Evolutionary conservation across 768 basidiomycete species (phyloP).

Genomic region (Tephrocybe sp.): DNA sequence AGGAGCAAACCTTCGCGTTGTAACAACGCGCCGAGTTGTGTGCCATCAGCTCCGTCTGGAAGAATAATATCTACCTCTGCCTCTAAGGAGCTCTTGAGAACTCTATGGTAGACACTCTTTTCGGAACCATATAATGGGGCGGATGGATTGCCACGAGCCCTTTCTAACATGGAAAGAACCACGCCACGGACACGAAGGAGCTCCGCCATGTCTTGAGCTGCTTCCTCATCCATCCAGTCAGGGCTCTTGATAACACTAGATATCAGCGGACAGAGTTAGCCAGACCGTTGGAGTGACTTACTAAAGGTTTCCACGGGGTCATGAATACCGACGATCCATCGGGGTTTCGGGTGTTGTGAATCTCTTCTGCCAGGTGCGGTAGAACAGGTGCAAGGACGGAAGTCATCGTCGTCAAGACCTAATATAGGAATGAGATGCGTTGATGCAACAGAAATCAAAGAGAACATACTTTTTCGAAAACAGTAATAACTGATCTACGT

Average conservation of each 20-base stretch:
- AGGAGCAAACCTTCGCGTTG: conserved; percentile 45
- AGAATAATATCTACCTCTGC: conserved; percentile 69
- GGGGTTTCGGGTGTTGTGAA: conserved; percentile 49
- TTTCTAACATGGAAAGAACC: conserved; percentile 71
- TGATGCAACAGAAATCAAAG: conserved; percentile 8
- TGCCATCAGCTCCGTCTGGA: conserved; percentile 32
- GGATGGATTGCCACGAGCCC: conserved; percentile 76
- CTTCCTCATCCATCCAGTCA: conserved; percentile 62
- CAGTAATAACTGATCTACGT: conserved; percentile 67
- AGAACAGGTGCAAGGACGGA: conserved; percentile 80
- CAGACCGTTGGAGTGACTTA: conserved; percentile 31
- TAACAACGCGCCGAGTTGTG: conserved; percentile 31
- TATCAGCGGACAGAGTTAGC: neutral
- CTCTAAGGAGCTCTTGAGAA: conserved; percentile 75
- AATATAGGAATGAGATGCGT: neutral
- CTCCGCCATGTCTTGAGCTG: conserved; percentile 60
- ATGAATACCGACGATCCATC: conserved; percentile 64
- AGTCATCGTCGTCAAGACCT: conserved; percentile 71
- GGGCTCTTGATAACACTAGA: conserved; percentile 34
- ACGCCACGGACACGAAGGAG: conserved; percentile 60
- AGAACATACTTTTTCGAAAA: conserved; percentile 60
- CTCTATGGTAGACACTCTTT: conserved; percentile 28
- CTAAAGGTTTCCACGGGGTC: conserved; percentile 67
- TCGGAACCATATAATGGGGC: conserved; percentile 16
- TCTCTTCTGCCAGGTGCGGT: conserved; percentile 91